Evolutionary conservation across 2,329 filamentous ascomycete genomes (phyloP).

Genomic region (Penicillium griseofulvum): DNA sequence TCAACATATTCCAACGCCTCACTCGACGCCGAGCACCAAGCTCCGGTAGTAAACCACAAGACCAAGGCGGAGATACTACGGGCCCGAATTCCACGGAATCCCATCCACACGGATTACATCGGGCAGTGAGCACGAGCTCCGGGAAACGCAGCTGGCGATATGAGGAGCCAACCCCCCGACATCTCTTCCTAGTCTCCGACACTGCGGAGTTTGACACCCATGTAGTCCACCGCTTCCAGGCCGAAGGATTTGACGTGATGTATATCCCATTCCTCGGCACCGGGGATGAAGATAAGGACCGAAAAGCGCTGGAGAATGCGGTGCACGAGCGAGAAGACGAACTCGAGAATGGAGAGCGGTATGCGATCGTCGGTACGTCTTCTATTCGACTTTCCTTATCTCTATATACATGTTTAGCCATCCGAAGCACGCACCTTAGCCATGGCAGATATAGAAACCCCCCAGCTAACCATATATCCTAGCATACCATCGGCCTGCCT

Average conservation of each 20-base stretch:
- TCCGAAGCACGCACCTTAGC: neutral
- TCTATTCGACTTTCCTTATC: neutral
- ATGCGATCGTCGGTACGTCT: constrained; percentile 57
- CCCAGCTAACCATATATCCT: neutral
- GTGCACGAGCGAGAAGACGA: constrained; percentile 53
- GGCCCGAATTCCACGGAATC: neutral
- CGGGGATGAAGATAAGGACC: constrained; percentile 42
- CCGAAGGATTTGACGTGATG: constrained; percentile 57
- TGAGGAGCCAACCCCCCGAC: constrained; percentile 18
- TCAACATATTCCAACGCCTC: constrained; percentile 22
- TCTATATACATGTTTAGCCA: neutral
- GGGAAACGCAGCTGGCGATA: constrained; percentile 15
- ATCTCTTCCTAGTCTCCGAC: constrained; percentile 33
- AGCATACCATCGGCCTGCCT: constrained; percentile 61
- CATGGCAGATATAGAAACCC: neutral
- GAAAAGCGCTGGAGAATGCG: constrained; percentile 49
- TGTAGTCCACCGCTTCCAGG: constrained; percentile 52
- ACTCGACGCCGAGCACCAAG: constrained; percentile 14
- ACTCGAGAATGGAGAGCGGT: constrained; percentile 55
- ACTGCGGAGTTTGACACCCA: constrained; percentile 50
- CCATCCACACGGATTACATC: constrained; percentile 8
- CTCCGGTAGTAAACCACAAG: constrained; percentile 6
- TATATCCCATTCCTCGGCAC: constrained; percentile 50
- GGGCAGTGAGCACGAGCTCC: constrained; percentile 15
- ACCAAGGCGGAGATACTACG: neutral